Evolutionary conservation across 1,284 basidiomycete genomes (phyloP).

Genomic region (Rhodotorula sp.): DNA sequence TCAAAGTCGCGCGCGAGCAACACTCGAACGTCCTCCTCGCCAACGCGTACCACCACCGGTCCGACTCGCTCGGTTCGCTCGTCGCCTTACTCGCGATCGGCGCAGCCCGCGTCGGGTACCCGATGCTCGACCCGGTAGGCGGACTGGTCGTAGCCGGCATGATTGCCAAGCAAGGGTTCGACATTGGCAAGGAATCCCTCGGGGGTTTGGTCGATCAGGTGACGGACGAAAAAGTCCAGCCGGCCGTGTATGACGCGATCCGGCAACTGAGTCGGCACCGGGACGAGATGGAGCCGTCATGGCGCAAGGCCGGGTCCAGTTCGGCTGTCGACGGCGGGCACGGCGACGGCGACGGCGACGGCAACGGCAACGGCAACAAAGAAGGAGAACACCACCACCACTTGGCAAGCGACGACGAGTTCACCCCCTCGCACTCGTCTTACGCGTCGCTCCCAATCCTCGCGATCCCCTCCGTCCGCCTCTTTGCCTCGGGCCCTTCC

Average conservation of each 20-base stretch:
- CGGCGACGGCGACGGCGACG: neutral
- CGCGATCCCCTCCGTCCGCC: conserved; percentile 30
- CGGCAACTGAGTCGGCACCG: neutral
- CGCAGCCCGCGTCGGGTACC: conserved; percentile 74
- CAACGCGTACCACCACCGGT: conserved; percentile 90
- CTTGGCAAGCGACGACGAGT: neutral
- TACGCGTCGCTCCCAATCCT: conserved; percentile 29
- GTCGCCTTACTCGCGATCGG: conserved; percentile 90
- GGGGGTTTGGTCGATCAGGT: conserved; percentile 50
- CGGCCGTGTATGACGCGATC: conserved; percentile 5
- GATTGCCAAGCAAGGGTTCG: conserved; percentile 80
- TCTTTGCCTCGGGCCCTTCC: conserved; percentile 35
- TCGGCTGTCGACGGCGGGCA: neutral
- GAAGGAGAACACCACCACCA: neutral
- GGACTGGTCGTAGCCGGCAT: conserved; percentile 85
- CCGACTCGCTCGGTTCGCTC: conserved; percentile 84
- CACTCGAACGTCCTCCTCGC: conserved; percentile 85
- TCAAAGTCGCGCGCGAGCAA: conserved; percentile 80
- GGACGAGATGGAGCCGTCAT: neutral
- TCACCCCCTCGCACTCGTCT: no score
- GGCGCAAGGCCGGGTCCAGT: neutral
- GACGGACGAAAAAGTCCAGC: neutral
- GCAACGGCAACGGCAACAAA: neutral
- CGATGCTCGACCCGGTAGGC: conserved; percentile 85
- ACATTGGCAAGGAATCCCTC: conserved; percentile 64